Evolutionary conservation across 345 rosid species (phyloP).

Genomic region (Citropsis articulata): DNA sequence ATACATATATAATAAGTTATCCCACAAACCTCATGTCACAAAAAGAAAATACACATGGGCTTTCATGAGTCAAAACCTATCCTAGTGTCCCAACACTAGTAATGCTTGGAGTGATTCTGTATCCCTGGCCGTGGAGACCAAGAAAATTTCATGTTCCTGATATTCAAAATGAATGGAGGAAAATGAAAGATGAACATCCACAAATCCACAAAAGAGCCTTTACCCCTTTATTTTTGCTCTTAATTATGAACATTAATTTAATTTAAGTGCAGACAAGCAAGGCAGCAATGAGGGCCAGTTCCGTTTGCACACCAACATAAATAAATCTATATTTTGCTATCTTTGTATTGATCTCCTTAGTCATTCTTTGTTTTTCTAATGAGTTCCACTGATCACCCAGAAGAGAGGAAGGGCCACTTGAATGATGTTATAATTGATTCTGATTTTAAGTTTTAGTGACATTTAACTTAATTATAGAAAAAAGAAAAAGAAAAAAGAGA

Average conservation of each 20-base stretch:
- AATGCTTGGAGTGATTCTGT: background rate
- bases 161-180: background rate
- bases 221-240: background rate
- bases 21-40: background rate
- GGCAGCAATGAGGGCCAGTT: background rate
- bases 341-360: background rate
- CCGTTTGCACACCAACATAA: background rate
- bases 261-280: background rate
- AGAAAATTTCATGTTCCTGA: background rate
- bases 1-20: background rate
- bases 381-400: constrained; percentile 13
- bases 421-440: constrained; percentile 11
- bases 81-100: background rate
- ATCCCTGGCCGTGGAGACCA: background rate
- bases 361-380: constrained; percentile 10
- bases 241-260: background rate
- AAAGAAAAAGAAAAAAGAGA: background rate
- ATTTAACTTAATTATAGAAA: constrained; percentile 1
- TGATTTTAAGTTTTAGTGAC: constrained; percentile 15
- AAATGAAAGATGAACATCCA: constrained; percentile 1
- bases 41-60: background rate
- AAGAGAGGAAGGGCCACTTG: constrained; percentile 13
- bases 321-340: background rate
- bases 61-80: background rate
- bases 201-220: background rate